A percentile compares a stretch with the other conserved stretches of the same genome.
phyloP scores from a whole-genome alignment of 2,329 filamentous ascomycete genomes.

The Penicillium olsonii region DNA sequence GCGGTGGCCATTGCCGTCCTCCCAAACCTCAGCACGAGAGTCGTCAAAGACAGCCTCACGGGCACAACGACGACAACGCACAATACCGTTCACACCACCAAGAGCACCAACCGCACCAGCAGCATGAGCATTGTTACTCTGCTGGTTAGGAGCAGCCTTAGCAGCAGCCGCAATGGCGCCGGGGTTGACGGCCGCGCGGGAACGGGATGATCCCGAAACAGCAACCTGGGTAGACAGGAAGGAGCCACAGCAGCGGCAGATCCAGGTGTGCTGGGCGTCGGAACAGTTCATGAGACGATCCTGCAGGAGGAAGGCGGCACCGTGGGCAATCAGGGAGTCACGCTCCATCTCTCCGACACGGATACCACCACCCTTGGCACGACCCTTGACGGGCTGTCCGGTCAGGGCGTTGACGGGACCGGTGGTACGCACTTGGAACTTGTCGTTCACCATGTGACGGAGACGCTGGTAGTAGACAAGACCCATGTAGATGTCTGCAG shows the following conservation, averaged over 20 bases:
- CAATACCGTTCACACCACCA: conserved; percentile 60
- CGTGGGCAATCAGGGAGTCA: conserved; percentile 91
- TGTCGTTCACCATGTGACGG: conserved; percentile 99
- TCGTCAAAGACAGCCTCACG: conserved; percentile 61
- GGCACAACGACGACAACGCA: conserved; percentile 80
- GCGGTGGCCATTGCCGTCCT: conserved; percentile 80
- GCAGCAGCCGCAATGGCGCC: conserved; percentile 32
- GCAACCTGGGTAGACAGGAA: conserved; percentile 78
- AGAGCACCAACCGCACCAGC: conserved; percentile 57
- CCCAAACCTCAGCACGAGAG: conserved; percentile 76
- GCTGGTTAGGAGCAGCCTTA: conserved; percentile 33
- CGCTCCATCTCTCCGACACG: conserved; percentile 99
- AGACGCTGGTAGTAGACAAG: conserved; percentile 98
- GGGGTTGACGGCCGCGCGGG: conserved; percentile 31
- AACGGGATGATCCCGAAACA: conserved; percentile 34
- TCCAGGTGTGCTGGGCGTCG: conserved; percentile 85
- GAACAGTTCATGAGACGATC: conserved; percentile 97
- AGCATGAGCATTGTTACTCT: conserved; percentile 41
- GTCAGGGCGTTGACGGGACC: conserved; percentile 88
- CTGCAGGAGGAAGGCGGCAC: conserved; percentile 90
- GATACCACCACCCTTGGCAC: conserved; percentile 96
- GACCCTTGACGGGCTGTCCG: conserved; percentile 94
- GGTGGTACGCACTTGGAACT: conserved; percentile 96
- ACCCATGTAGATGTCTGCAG: conserved; percentile 93
- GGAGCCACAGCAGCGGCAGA: conserved; percentile 84